Evolutionary conservation across 176 grass and related monocot genomes (phyloP).

Genomic region (Cenchrus fungigraminus): DNA sequence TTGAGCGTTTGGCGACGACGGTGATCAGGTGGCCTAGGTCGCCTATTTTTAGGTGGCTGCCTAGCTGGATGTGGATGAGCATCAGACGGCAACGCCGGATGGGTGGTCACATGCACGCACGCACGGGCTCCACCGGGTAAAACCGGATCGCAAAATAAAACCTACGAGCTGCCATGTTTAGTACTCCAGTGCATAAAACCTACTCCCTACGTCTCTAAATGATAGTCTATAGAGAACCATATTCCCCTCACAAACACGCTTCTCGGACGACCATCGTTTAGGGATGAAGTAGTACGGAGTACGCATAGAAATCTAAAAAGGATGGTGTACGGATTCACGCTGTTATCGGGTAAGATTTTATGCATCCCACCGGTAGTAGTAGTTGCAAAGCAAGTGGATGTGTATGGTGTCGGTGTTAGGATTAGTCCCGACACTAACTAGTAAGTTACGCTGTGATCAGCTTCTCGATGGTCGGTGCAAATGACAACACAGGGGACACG

Average conservation of each 20-base stretch:
- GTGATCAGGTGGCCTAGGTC: constrained; percentile 9
- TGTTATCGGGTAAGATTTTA: neutral
- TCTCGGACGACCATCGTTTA: too few relatives aligned
- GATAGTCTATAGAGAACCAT: too few relatives aligned
- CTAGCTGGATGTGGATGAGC: constrained; percentile 9
- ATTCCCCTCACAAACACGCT: too few relatives aligned
- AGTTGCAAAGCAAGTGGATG: neutral
- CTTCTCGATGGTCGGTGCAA: too few relatives aligned
- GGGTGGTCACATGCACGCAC: constrained; percentile 4
- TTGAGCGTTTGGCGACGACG: neutral
- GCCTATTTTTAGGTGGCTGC: constrained; percentile 14
- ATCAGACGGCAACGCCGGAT: neutral
- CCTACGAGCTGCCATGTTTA: constrained; percentile 24
- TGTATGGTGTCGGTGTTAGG: too few relatives aligned
- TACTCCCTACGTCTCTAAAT: too few relatives aligned
- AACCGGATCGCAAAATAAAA: constrained; percentile 22
- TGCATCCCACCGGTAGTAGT: neutral
- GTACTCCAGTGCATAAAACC: neutral
- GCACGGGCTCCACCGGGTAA: neutral
- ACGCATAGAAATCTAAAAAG: neutral
- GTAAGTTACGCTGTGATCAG: too few relatives aligned
- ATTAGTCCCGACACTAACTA: too few relatives aligned
- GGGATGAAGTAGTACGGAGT: too few relatives aligned
- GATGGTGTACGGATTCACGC: neutral
- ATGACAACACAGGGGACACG: too few relatives aligned